Conservation (phyloP, 148 eudicot genomes). For the Rhododendron henanense region DNA sequence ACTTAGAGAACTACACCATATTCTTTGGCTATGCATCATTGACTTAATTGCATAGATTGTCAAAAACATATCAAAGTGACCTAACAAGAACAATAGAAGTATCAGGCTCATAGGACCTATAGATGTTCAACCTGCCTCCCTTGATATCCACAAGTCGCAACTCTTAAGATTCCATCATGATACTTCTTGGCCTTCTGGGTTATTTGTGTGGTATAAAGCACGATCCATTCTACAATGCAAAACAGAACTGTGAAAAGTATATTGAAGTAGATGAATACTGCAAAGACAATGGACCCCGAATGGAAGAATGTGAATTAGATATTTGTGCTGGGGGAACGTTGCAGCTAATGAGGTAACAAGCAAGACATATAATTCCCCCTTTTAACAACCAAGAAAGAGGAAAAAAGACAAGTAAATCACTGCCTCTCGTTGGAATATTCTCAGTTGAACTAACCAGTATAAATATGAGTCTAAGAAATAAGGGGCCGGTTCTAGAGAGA, state of each 20-base stretch:
- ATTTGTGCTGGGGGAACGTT: not conserved
- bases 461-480: not conserved
- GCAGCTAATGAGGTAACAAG: not conserved
- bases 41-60: not conserved
- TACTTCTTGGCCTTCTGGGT: slow-evolving; percentile 70
- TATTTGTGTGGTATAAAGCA: slow-evolving; percentile 55
- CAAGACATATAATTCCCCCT: not conserved
- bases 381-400: not conserved
- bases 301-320: not conserved
- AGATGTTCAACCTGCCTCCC: slow-evolving; percentile 47
- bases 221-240: slow-evolving; percentile 56
- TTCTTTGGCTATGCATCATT: not conserved
- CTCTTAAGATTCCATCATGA: slow-evolving; percentile 53
- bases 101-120: not conserved
- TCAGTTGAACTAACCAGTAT: not conserved
- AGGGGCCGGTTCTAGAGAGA: too few relatives aligned
- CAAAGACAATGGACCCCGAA: not conserved
- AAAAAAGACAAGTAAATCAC: not conserved
- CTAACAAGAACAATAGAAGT: not conserved
- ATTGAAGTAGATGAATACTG: not conserved
- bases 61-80: not conserved
- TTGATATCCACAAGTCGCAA: slow-evolving; percentile 43
- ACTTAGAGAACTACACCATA: not conserved
- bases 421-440: not conserved
- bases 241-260: not conserved